Evolutionary conservation across 208 protist species (phyloP), one percentile per base, ranked within the genome.

Genomic region (Trypanosoma theileri): DNA sequence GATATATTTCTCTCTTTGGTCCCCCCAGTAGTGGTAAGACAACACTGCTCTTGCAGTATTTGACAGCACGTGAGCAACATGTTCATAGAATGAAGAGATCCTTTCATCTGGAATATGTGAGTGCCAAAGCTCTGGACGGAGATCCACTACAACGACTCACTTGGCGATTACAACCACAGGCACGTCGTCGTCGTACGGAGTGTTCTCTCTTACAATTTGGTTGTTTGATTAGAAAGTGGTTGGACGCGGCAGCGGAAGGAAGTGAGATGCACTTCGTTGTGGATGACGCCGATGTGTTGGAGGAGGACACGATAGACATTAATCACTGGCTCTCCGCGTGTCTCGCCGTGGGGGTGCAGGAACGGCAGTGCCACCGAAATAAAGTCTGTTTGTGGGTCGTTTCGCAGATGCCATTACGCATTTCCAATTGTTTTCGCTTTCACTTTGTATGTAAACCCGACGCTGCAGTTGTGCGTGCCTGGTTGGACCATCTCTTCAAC

Each of bases 11-110:
- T 62, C 70, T 96, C 14, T 80, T 80, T 8, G 90, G 90, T 0
- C 90, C 90, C 1, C 87, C 85, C 7, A 79, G 85, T 62, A 82
- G 86, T 56, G 90, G 90, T 44, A 96, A 96, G 70, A 92, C 90
- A 16, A 83, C 76, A 0, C 57, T 79, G 12, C 66, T 93, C 12
- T 61, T 95, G 31, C 31, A 73, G 13, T 83, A 80, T 52, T 64
- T 91, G 17, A 73, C 78, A n/a, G 60, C 75, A 46, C 80, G 86
- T 31, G 86, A 89, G 54, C 54, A 73, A 22, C 77, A 70, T 16
- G 77, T 83, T 41, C 26, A 35, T 59, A 60, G 51, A 22, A 56
- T 62, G 67, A 24, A 48, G 12, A 40, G 28, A 26, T 64, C 44
- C 17, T 53, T 70, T 65, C 68, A 19, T 62, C 54, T 68, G 13